Evolutionary conservation across 2,329 filamentous ascomycete species (phyloP).

Genomic region (Aspergillus glaucus): DNA sequence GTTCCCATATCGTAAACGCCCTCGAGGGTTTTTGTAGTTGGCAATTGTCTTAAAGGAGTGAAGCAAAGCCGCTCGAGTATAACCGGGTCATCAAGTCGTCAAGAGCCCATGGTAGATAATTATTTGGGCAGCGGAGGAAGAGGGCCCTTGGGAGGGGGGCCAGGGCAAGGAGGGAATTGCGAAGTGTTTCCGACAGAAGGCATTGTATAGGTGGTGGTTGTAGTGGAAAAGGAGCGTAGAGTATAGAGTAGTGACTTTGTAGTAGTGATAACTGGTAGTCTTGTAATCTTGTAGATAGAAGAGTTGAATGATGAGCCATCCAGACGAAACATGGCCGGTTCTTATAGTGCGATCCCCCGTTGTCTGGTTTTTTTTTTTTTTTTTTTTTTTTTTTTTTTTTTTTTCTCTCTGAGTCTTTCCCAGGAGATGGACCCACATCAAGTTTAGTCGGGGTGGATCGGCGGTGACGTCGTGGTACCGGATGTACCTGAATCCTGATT

Average conservation of each 20-base stretch:
- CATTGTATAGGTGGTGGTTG: slow-evolving; percentile 18
- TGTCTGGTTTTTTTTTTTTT: slow-evolving; percentile 5
- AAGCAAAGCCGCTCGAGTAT: slow-evolving; percentile 14
- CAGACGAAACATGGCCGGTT: slow-evolving; percentile 8
- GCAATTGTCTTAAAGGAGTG: background rate
- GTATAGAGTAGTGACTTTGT: background rate
- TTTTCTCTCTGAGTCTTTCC: background rate
- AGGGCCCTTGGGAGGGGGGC: slow-evolving; percentile 35
- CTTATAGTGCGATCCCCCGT: slow-evolving; percentile 23
- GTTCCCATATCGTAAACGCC: slow-evolving; percentile 14
- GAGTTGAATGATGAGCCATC: slow-evolving; percentile 4
- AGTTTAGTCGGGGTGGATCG: background rate
- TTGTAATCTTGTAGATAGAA: background rate
- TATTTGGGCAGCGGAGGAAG: slow-evolving; percentile 35
- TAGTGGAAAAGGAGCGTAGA: background rate
- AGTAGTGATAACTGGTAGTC: background rate
- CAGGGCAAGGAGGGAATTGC: slow-evolving; percentile 35
- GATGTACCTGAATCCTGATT: background rate
- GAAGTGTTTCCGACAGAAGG: slow-evolving; percentile 28
- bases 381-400: background rate
- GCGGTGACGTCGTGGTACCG: background rate
- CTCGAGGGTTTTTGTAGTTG: slow-evolving; percentile 6
- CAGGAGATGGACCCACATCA: background rate
- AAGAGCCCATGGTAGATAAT: slow-evolving; percentile 11
- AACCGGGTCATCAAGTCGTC: slow-evolving; percentile 29